Percentiles rank a stretch among this genome's conserved stretches.
These are phyloP conservation scores for Yamadazyma diospyri DNA, from an alignment of 1,139 yeast species.

Conservation along the genomic window DNA sequence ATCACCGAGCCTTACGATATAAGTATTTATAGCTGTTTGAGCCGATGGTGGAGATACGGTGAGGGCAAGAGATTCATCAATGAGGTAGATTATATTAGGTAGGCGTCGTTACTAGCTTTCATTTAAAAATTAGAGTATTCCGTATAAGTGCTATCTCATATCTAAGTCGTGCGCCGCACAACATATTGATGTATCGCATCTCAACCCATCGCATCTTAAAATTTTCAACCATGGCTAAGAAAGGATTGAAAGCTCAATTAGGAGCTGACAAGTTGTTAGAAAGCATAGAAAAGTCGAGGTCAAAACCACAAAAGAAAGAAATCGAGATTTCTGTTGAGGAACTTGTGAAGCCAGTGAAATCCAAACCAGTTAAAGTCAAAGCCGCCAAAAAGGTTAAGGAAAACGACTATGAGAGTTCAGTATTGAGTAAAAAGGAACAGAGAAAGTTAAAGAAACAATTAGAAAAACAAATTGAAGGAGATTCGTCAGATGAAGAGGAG, in stretches of 20 bases:
- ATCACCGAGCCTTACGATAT: slow-evolving; percentile 51
- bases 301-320: slow-evolving; percentile 16
- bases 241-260: slow-evolving; percentile 36
- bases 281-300: slow-evolving; percentile 23
- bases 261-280: slow-evolving; percentile 28
- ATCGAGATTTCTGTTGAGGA: background rate
- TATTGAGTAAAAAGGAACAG: slow-evolving; percentile 60
- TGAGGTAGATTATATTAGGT: slow-evolving; percentile 24
- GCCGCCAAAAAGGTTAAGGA: slow-evolving; percentile 14
- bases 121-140: no score
- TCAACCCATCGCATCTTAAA: slow-evolving; percentile 14
- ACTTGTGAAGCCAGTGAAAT: slow-evolving; percentile 7
- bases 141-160: no score
- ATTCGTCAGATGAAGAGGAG: slow-evolving; percentile 19
- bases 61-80: slow-evolving; percentile 48
- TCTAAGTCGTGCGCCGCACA: background rate
- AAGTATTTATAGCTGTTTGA: slow-evolving; percentile 65
- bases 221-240: slow-evolving; percentile 26
- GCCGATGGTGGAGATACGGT: slow-evolving; percentile 85
- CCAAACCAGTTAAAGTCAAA: slow-evolving; percentile 9
- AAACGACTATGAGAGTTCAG: slow-evolving; percentile 42
- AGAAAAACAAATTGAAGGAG: slow-evolving; percentile 19
- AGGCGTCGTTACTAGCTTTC: no score
- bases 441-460: slow-evolving; percentile 56
- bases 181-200: no score